Base-by-base conservation (phyloP, 805 yeast genomes). In the Metschnikowia arizonensis region DNA sequence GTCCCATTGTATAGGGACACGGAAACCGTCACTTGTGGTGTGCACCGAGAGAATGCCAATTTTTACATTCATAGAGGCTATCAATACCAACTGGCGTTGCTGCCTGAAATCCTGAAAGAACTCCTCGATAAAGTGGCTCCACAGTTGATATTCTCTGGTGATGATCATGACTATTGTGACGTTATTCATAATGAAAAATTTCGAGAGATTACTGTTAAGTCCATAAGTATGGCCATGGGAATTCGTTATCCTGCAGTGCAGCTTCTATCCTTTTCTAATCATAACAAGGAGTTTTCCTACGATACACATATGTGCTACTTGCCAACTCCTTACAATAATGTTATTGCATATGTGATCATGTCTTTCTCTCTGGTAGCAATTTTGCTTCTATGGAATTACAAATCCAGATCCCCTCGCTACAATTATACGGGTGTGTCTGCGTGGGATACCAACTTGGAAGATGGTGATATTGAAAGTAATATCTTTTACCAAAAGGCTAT, bases 321-420 rank as follows among this genome's bases (percentile, higher is more conserved):
- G 28, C 77, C 75, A 4, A 62, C 63, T 5, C 81, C 81, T 4
- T 76, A 75, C 52, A 45, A 61, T 28, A 74, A 73, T 46, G 62
- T 74, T 1, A 49, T 57, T 9, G 48, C 60, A 43, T 76, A 76
- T 53, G 62, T 70, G 2, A 37, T 58, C 4, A 53, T 67, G 42
- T 73, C 78, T 2, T 62, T 60, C 24, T 32, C 58, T 2, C 61
- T 67, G 17, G 71, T 62, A 0, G 24, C 63, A 1, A 21, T 61
- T 1, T 40, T 69, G 17, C 51, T 70, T 11, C 51, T 47, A 43
- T 66, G 66, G 62, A 60, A 65, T 45, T 40, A 61, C 35, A 60
- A 57, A 43, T 65, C 59, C 40, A 56, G 61, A 38, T 49, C 62
- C 11, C 47, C 56, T 4, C 50, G 68, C 30, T 56, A 54, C 43